Conservation (phyloP, 352 stramenopile genomes). For the Pythium aristosporum region DNA sequence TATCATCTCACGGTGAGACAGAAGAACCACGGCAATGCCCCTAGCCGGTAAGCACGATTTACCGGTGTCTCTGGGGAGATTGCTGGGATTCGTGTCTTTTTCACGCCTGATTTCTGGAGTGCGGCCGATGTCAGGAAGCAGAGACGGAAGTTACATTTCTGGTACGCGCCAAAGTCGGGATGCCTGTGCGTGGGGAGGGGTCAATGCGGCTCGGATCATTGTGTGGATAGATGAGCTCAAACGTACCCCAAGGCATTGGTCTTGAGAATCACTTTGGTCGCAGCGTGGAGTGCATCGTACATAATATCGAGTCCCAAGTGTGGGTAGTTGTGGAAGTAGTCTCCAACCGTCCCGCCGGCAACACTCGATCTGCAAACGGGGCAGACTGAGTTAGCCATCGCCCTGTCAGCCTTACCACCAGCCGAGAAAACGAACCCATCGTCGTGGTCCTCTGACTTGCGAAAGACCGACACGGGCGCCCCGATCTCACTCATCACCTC, state of each 20-base stretch:
- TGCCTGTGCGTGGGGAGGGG: conserved; percentile 35
- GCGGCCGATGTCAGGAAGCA: conserved; percentile 45
- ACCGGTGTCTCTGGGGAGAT: conserved; percentile 74
- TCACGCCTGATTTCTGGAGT: conserved; percentile 45
- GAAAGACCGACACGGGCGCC: conserved; percentile 72
- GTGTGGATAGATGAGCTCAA: background rate
- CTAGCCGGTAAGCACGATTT: conserved; percentile 5
- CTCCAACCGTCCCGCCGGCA: conserved; percentile 49
- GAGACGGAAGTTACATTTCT: conserved; percentile 85
- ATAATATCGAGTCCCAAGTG: conserved; percentile 79
- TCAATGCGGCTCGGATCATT: background rate
- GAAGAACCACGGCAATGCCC: background rate
- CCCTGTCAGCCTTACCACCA: background rate
- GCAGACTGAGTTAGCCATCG: background rate
- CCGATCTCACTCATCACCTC: conserved; percentile 81
- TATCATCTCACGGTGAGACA: background rate
- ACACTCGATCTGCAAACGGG: conserved; percentile 38
- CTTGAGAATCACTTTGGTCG: conserved; percentile 78
- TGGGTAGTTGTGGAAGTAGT: conserved; percentile 88
- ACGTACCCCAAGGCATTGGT: conserved; percentile 72
- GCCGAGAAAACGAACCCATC: conserved; percentile 38
- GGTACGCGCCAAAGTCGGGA: conserved; percentile 76
- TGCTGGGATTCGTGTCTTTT: conserved; percentile 42
- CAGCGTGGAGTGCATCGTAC: conserved; percentile 68
- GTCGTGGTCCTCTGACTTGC: conserved; percentile 70